These are phyloP conservation scores for Marasmius oreades DNA, from an alignment of 1,284 basidiomycete genomes.

Conservation along the genomic window DNA sequence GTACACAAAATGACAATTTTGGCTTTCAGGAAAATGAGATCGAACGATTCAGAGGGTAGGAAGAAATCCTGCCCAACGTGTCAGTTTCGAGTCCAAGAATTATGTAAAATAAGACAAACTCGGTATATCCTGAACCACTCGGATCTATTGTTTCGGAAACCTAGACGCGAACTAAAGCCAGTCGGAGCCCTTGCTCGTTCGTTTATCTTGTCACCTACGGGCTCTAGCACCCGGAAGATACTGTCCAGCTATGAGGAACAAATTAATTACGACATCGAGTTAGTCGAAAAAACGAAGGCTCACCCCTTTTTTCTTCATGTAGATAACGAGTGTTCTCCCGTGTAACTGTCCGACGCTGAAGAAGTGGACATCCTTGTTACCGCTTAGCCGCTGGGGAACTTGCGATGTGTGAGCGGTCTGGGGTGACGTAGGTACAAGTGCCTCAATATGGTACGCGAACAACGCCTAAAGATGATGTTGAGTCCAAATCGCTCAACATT, in stretches of 20 bases:
- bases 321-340: conserved; percentile 85
- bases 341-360: conserved; percentile 89
- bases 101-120: conserved; percentile 5
- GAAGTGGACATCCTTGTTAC: conserved; percentile 88
- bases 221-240: conserved; percentile 92
- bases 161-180: conserved; percentile 69
- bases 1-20: conserved; percentile 90
- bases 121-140: conserved; percentile 91
- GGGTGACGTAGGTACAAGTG: conserved; percentile 85
- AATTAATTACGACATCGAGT: not conserved
- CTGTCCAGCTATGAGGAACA: conserved; percentile 61
- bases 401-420: conserved; percentile 59
- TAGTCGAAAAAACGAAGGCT: conserved; percentile 22
- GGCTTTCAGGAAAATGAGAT: conserved; percentile 87
- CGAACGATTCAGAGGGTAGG: conserved; percentile 84
- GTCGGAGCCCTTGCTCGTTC: conserved; percentile 66
- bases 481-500: not conserved
- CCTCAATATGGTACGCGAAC: conserved; percentile 92
- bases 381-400: conserved; percentile 84
- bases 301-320: conserved; percentile 95
- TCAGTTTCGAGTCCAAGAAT: not conserved
- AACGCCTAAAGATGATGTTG: conserved; percentile 43
- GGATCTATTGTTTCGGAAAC: conserved; percentile 69
- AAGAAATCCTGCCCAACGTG: conserved; percentile 71
- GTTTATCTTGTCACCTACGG: conserved; percentile 81